Evolutionary conservation across 1,284 basidiomycete species (phyloP), one percentile per base, ranked within the genome.

Genomic region (Psilocybe mexicana): DNA sequence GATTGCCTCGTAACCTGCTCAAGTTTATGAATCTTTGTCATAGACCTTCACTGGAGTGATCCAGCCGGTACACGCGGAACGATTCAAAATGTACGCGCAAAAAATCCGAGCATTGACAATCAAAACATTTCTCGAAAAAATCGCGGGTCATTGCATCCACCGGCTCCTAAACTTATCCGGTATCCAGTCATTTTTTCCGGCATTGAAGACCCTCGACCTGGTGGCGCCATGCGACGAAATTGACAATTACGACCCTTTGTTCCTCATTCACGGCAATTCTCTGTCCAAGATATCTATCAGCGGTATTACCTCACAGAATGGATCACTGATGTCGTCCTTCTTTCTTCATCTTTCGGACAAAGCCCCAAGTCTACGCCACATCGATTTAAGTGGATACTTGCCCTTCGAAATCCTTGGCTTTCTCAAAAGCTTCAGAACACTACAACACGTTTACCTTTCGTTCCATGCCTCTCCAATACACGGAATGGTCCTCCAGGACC

Each of bases 31-130:
- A 48, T 6, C 26, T 26, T 33, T 38, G 10, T 42, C 52, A n/a
- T 26, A 62, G 63, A 60, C 55, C 7, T 40, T 53, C 3, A 52
- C 14, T 25, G 55, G 48, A 10, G 38, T 45, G 6, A 54, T 63
- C 18, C 12, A 38, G 23, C 23, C 33, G 5, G 12, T 43, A 4
- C 52, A 57, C 8, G 25, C 46, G 6, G 26, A 52, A 8, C n/a
- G 48, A 40, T 35, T 63, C n/a, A 28, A 52, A 26, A 33, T 33
- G 14, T 57, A 63, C 38, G 14, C 54, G 4, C 35, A 14, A 14
- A 54, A 57, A 26, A 49, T 63, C 6, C 45, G 49, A 35, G 54
- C 45, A 24, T n/a, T 63, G 6, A 38, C 25, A 18, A 18, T 61
- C 11, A 14, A 35, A 11, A 40, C 40, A 25, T 57, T 56, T 23